Evolutionary conservation across 1,284 basidiomycete genomes (phyloP).

Genomic region (Inonotus obliquus): DNA sequence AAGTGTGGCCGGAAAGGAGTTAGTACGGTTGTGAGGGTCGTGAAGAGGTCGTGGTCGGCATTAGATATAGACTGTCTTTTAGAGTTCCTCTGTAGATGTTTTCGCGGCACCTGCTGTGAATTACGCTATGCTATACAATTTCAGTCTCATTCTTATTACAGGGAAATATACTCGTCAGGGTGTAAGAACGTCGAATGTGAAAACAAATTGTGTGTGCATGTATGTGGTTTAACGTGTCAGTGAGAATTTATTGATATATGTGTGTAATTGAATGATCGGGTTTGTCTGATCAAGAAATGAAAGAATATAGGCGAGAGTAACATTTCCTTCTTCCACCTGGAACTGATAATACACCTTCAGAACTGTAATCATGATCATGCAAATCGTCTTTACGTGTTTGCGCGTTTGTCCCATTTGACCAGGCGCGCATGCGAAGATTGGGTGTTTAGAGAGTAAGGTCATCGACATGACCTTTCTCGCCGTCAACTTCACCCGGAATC

Average conservation of each 20-base stretch:
- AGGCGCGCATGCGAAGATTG: neutral
- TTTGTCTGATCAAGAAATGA: neutral
- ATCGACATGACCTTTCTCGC: slow-evolving; percentile 51
- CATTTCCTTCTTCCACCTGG: neutral
- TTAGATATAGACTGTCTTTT: too few species aligned
- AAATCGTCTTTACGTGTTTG: neutral
- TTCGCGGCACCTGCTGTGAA: too few species aligned
- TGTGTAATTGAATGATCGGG: neutral
- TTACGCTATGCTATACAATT: too few species aligned
- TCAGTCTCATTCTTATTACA: too few species aligned
- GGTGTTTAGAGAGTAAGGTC: slow-evolving; percentile 29
- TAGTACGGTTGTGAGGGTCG: too few species aligned
- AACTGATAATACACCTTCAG: neutral
- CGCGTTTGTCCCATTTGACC: too few species aligned
- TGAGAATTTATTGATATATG: neutral
- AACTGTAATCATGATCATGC: neutral
- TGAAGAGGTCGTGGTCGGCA: too few species aligned
- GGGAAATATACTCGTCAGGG: too few species aligned
- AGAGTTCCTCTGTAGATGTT: too few species aligned
- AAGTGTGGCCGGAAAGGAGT: too few species aligned
- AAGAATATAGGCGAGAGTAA: neutral
- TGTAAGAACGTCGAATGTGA: too few species aligned
- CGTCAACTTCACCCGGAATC: slow-evolving; percentile 66
- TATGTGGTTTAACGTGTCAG: neutral
- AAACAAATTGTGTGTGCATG: too few species aligned